Evolutionary conservation across 768 basidiomycete genomes (phyloP), one percentile per base, ranked within the genome.

Genomic region (Baorangia bicolor): DNA sequence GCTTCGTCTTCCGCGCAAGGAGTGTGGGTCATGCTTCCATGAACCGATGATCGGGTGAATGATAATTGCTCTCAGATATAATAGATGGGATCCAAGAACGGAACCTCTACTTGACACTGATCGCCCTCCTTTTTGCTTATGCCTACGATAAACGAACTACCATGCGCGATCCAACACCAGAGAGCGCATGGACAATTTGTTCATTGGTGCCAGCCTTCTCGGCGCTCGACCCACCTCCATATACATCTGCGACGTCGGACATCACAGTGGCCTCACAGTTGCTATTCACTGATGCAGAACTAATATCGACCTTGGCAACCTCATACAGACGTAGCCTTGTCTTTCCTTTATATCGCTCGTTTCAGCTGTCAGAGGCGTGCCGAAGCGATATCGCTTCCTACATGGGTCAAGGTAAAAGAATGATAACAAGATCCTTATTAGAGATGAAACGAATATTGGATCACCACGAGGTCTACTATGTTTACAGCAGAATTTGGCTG

Each of bases 401-500:
- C 51, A 75, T 93, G 39, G 65, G 69, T 8, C 78, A 74, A 52
- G 92, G 92, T 2, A 86, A 80, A 71, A 80, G 87, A 38, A 75
- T 72, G 33, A 75, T 89, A 23, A 69, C 83, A 51, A 82, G 88
- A 61, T 86, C 80, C 64, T 76, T 94, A 34, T 73, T 94, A 41
- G 85, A 84, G 68, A 77, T 86, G 75, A 92, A 88, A 71, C 69
- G 77, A 38, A 84, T 91, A 45, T 71, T 94, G 58, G 90, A 92
- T 64, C 86, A 83, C 63, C 90, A 92, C 60, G 90, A 91, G 59
- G 86, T 89, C 11, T 94, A 94, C 71, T 92, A 92, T 68, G 77
- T 92, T n/a, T 94, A 92, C 69, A 86, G 82, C 70, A 91, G 90
- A 68, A 81, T 92, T 33, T 94, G 92, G 92, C 61, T 92, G 41